A percentile compares a stretch with the other conserved stretches of the same genome.
Conservation (phyloP, 768 basidiomycete species). For the Calocera viscosa region DNA sequence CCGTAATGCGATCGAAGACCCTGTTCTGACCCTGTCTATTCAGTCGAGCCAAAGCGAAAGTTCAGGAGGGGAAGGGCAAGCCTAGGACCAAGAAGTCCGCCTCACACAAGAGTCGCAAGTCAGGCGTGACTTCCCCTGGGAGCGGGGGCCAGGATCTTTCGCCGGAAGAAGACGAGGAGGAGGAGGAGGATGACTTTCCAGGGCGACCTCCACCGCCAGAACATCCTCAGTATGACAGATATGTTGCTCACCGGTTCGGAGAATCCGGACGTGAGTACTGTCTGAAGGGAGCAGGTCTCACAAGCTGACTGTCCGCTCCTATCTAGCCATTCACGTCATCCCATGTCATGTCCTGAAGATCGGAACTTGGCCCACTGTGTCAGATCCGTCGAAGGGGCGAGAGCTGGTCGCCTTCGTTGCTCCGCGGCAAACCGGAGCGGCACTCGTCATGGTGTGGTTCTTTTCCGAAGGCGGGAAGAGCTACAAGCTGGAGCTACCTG, state of each 20-base stretch:
- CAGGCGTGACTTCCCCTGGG: slow-evolving; percentile 23
- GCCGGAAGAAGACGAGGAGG: slow-evolving; percentile 18
- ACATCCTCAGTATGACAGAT: slow-evolving; percentile 39
- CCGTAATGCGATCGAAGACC: not conserved
- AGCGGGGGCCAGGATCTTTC: not conserved
- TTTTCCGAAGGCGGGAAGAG: not conserved
- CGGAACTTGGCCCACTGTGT: slow-evolving; percentile 46
- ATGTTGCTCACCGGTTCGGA: slow-evolving; percentile 53
- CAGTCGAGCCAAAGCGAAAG: slow-evolving; percentile 73
- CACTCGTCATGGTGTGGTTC: slow-evolving; percentile 1
- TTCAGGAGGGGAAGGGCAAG: slow-evolving; percentile 42
- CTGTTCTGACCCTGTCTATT: not conserved
- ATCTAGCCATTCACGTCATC: slow-evolving; percentile 56
- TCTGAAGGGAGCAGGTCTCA: not conserved
- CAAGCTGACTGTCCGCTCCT: not conserved
- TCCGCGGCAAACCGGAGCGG: not conserved
- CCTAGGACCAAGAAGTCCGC: not conserved
- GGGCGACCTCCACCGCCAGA: slow-evolving; percentile 42
- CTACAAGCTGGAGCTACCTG: slow-evolving; percentile 1
- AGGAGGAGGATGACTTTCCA: slow-evolving; percentile 27
- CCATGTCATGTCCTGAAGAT: slow-evolving; percentile 63
- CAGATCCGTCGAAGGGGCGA: not conserved
- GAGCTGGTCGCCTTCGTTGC: slow-evolving; percentile 6
- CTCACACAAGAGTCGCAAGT: slow-evolving; percentile 22
- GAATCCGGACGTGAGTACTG: slow-evolving; percentile 58